A percentile compares a stretch with the other conserved stretches of the same genome.
These are phyloP conservation scores for Lentinula aciculospora DNA, from an alignment of 768 basidiomycete genomes.

Conservation along the genomic window DNA sequence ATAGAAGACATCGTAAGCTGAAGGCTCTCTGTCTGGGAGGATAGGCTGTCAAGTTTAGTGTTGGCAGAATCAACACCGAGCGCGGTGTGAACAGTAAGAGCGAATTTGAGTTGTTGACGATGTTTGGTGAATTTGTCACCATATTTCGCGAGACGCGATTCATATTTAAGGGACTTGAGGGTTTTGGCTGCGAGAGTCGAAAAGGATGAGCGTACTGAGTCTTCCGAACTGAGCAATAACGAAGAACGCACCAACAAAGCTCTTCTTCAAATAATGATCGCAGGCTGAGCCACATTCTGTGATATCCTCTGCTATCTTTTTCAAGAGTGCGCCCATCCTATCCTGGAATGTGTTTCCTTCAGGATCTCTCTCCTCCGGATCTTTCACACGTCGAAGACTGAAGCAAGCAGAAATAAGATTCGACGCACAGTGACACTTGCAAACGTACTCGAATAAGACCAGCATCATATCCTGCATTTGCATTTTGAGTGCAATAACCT, in stretches of 20 bases:
- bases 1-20: slow-evolving; percentile 19
- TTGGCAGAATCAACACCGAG: slow-evolving; percentile 29
- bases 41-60: slow-evolving; percentile 21
- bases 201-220: background rate
- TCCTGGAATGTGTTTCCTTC: slow-evolving; percentile 26
- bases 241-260: slow-evolving; percentile 33
- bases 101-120: slow-evolving; percentile 27
- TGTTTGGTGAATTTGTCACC: slow-evolving; percentile 27
- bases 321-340: slow-evolving; percentile 22
- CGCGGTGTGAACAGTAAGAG: slow-evolving; percentile 32
- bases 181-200: slow-evolving; percentile 24
- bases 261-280: slow-evolving; percentile 40
- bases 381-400: slow-evolving; percentile 24
- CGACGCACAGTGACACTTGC: background rate
- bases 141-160: slow-evolving; percentile 28
- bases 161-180: slow-evolving; percentile 30
- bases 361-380: slow-evolving; percentile 18
- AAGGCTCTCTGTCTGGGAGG: slow-evolving; percentile 21
- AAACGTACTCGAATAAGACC: slow-evolving; percentile 36
- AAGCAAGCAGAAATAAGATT: background rate
- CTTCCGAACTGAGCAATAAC: slow-evolving; percentile 8
- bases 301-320: slow-evolving; percentile 32
- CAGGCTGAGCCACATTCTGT: slow-evolving; percentile 37
- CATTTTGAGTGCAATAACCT: slow-evolving; percentile 36
- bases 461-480: slow-evolving; percentile 49